Conservation (phyloP, 108 stramenopile genomes). For the Cyclotella cryptica region DNA sequence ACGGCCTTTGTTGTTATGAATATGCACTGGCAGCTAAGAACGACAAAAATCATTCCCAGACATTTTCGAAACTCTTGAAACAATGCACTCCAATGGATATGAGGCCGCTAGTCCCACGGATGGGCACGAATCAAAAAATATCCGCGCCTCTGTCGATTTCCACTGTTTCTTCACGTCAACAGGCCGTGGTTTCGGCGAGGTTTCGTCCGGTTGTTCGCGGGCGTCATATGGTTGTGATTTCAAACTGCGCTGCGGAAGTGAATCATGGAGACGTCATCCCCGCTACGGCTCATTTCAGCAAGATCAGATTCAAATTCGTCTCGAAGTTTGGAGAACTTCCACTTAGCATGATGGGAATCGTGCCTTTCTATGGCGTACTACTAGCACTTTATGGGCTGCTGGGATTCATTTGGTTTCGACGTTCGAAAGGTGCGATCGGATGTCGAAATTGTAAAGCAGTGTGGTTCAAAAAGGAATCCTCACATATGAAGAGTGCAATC, state of each 20-base stretch:
- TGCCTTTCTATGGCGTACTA: slow-evolving; percentile 41
- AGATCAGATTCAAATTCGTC: slow-evolving; percentile 27
- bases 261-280: neutral
- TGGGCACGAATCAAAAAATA: slow-evolving; percentile 17
- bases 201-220: slow-evolving; percentile 27
- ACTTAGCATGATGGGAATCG: slow-evolving; percentile 34
- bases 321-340: slow-evolving; percentile 50
- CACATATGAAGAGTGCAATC: neutral
- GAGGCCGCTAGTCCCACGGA: slow-evolving; percentile 19
- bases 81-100: slow-evolving; percentile 33
- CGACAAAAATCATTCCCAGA: neutral
- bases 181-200: slow-evolving; percentile 18
- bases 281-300: slow-evolving; percentile 11
- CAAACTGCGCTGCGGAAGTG: slow-evolving; percentile 32
- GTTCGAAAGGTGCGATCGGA: slow-evolving; percentile 31
- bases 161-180: neutral
- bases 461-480: neutral
- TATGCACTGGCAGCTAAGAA: neutral
- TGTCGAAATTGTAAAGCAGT: neutral
- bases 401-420: slow-evolving; percentile 27
- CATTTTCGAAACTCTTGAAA: neutral
- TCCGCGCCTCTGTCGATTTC: slow-evolving; percentile 16
- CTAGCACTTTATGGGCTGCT: slow-evolving; percentile 27
- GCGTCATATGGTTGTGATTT: slow-evolving; percentile 39
- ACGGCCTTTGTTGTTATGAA: slow-evolving; percentile 28